Evolutionary conservation across 352 stramenopile species (phyloP), one percentile per base, ranked within the genome.

Genomic region (Phytophthora pseudosyringae): DNA sequence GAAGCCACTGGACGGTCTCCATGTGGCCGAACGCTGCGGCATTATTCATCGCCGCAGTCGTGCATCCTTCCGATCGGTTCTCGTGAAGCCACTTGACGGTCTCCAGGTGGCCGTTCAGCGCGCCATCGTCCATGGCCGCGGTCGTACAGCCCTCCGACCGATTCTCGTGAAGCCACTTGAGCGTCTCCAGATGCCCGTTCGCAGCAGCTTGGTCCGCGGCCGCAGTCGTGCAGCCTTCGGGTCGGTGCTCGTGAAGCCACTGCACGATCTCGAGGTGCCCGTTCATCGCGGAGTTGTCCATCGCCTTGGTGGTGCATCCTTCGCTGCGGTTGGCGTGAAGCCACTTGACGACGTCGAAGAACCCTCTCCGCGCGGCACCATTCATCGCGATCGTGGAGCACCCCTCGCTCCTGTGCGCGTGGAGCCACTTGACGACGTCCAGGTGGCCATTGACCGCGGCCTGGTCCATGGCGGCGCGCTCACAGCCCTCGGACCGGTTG

Each of bases 141-240:
- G 39, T 52, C n/a, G 48, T 58, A 25, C 64, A 67, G n/a, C 64
- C 64, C 35, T 56, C 72, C 3, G 46, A 68, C 8, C 76, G 73
- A 38, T 89, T 50, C 4, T 47, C 43, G 5, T 86, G 78, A 2
- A 90, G 69, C 75, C 75, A 92, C 51, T 79, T 47, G n/a, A 90
- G 59, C 12, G 86, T 69, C 16, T 80, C 76, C 11, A 89, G 32
- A 28, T 86, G 80, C 16, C 83, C 83, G 10, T 66, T 54, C 0
- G 64, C 58, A 33, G 64, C 64, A 53, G 64, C 64, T 36, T 72
- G 59, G 38, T 71, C 56, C 36, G 70, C 64, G 4, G 58, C 64
- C 21, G 51, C 51, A 11, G 39, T 49, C 11, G 62, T 75, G 36
- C 67, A 75, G 1, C 67, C 62, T 58, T 70, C 58, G 1, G 48